Percentiles rank a stretch among this genome's conserved stretches.
These are phyloP conservation scores for Xylaria sp. DNA, from an alignment of 2,329 filamentous ascomycete genomes.

Conservation along the genomic window DNA sequence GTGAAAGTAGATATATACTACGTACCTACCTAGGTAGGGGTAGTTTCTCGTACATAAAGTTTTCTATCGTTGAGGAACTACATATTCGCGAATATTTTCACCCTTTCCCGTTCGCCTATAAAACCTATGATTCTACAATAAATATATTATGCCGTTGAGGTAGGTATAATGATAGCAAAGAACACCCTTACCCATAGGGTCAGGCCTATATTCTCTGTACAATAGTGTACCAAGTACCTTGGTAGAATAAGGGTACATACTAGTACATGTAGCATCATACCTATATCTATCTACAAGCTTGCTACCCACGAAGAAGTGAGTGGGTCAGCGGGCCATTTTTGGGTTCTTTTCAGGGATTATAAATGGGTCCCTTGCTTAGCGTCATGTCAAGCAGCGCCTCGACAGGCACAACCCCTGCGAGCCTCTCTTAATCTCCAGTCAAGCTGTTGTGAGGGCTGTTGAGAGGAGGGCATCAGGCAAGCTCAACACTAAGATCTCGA, in stretches of 20 bases:
- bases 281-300: constrained; percentile 9
- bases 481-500: constrained; percentile 3
- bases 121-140: background rate
- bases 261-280: constrained; percentile 1
- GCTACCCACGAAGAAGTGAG: constrained; percentile 11
- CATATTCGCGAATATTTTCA: background rate
- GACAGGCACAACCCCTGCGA: constrained; percentile 27
- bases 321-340: constrained; percentile 36
- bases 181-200: background rate
- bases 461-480: background rate
- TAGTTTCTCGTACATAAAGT: background rate
- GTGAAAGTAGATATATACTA: too few relatives aligned
- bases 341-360: constrained; percentile 39
- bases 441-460: background rate
- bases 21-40: too few relatives aligned
- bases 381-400: constrained; percentile 42
- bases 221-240: background rate
- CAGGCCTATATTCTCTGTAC: background rate
- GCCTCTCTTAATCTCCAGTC: constrained; percentile 11
- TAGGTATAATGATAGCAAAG: constrained; percentile 13
- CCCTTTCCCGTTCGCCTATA: background rate
- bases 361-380: constrained; percentile 38
- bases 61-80: background rate
- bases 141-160: background rate
- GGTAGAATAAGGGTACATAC: constrained; percentile 10